These are phyloP conservation scores for Sicyos baderoa DNA, from an alignment of 306 rosid genomes.

Conservation along the genomic window DNA sequence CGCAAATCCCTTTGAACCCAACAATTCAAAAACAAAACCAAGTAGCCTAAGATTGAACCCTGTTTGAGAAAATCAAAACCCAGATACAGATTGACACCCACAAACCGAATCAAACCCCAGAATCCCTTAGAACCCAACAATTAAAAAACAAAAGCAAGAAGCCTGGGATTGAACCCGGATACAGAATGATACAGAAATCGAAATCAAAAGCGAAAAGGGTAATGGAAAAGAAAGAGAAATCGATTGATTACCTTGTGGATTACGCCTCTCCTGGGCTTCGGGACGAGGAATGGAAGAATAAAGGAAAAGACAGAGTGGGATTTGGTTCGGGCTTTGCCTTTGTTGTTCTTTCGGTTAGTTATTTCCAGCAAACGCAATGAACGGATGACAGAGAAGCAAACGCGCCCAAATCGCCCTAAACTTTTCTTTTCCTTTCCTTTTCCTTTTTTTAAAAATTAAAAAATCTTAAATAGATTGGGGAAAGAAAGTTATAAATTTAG, in stretches of 20 bases:
- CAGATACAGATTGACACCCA: background rate
- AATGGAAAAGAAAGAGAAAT: too few species aligned
- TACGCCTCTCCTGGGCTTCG: slow-evolving; percentile 16
- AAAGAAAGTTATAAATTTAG: too few species aligned
- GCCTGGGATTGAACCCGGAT: background rate
- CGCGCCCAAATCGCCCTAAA: slow-evolving; percentile 6
- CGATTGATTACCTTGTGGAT: slow-evolving; percentile 1
- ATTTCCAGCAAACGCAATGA: slow-evolving; percentile 12
- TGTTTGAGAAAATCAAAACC: background rate
- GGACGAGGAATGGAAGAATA: slow-evolving; percentile 9
- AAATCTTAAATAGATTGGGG: too few species aligned
- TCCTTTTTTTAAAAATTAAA: too few species aligned
- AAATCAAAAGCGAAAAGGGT: background rate
- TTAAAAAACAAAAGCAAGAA: background rate
- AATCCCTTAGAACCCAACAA: background rate
- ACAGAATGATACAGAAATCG: background rate
- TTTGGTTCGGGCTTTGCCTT: background rate
- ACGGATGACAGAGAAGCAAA: slow-evolving; percentile 17
- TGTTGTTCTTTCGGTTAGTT: slow-evolving; percentile 16
- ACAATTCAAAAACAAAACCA: background rate
- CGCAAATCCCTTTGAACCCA: background rate
- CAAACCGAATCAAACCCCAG: background rate
- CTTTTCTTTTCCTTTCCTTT: background rate
- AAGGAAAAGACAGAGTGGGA: slow-evolving; percentile 13
- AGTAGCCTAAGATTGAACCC: background rate